Evolutionary conservation across 2,329 filamentous ascomycete genomes (phyloP), one percentile per base, ranked within the genome.

Genomic region (Drechslerella dactyloides): DNA sequence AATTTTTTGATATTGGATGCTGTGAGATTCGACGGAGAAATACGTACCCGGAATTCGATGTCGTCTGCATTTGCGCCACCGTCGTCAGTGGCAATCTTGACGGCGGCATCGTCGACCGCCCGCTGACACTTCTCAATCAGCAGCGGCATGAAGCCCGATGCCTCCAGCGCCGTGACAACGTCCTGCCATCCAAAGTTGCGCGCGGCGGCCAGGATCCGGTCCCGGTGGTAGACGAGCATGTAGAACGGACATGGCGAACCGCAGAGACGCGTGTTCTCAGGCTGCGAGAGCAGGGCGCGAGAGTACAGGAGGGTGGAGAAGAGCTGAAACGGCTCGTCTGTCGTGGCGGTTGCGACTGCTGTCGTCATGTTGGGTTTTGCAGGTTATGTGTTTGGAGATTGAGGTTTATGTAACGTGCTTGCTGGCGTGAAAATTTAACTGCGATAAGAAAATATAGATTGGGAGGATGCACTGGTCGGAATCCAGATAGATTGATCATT

Each of bases 271-370:
- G 62, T 68, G 42, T 73, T 73, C 27, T 59, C 69, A 19, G 50
- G 35, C 4, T 61, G 51, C 4, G 79, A 74, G 6, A 81, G 77
- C 30, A 93, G 83, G 1, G 78, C 77, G 13, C 84, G 83, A 74
- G 92, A 90, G 78, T 88, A 91, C 60, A 90, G 87, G 59, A 92
- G 81, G 0, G 90, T 89, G 1, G 88, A 88, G 77, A 90, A 89
- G 37, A 93, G 81, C 53, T 84, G 80, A 75, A 91, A 89, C 0
- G 55, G 21, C 5, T 51, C 3, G 8, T 55, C 57, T 52, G 37
- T 21, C 8, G 51, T 7, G 7, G 21, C 8, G 11, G 62, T 4
- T 21, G 30, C 53, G 15, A n/a, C n/a, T n/a, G n/a, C n/a, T n/a
- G n/a, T n/a, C n/a, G 33, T n/a, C 8, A 24, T n/a, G 44, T 11